phyloP scores from a whole-genome alignment of 2,329 filamentous ascomycete species.

The Aureobasidium sp. region DNA sequence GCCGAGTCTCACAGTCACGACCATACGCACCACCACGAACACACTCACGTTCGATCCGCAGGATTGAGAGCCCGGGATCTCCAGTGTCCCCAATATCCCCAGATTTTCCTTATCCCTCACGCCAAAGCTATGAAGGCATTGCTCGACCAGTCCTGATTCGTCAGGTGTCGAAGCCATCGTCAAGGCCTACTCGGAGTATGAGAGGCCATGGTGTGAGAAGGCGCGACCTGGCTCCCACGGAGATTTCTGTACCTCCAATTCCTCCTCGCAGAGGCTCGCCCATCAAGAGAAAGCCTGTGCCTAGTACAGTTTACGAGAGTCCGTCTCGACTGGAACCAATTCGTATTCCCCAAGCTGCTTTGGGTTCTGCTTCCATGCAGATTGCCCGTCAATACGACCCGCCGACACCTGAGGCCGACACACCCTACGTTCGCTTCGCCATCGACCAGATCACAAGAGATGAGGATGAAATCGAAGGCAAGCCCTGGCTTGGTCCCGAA shows the following conservation, averaged over 20 bases:
- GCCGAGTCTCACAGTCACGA: constrained; percentile 5
- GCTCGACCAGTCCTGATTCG: constrained; percentile 19
- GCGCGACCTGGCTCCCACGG: not conserved
- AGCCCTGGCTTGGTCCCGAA: constrained; percentile 5
- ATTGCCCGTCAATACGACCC: constrained; percentile 32
- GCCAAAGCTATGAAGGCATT: constrained; percentile 24
- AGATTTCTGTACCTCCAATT: constrained; percentile 12
- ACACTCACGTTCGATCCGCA: constrained; percentile 15
- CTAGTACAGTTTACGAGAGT: constrained; percentile 24
- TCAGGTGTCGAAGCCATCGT: constrained; percentile 22
- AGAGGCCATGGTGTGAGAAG: constrained; percentile 28
- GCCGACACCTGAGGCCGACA: constrained; percentile 70
- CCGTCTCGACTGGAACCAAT: constrained; percentile 14
- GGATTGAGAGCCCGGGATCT: constrained; percentile 27
- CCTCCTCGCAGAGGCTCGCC: constrained; percentile 14
- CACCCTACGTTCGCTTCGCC: constrained; percentile 82
- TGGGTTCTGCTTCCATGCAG: constrained; percentile 27
- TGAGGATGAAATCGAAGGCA: constrained; percentile 46
- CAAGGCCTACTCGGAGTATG: constrained; percentile 24
- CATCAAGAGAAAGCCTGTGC: constrained; percentile 29
- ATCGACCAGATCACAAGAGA: constrained; percentile 78
- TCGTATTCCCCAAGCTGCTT: constrained; percentile 8
- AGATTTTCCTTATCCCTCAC: constrained; percentile 20
- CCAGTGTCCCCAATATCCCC: constrained; percentile 16
- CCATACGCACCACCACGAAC: constrained; percentile 24